A percentile compares a stretch with the other conserved stretches of the same genome.
Evolutionary conservation across 2,329 filamentous ascomycete genomes (phyloP).

Genomic region (Taxawa tesnikishii): DNA sequence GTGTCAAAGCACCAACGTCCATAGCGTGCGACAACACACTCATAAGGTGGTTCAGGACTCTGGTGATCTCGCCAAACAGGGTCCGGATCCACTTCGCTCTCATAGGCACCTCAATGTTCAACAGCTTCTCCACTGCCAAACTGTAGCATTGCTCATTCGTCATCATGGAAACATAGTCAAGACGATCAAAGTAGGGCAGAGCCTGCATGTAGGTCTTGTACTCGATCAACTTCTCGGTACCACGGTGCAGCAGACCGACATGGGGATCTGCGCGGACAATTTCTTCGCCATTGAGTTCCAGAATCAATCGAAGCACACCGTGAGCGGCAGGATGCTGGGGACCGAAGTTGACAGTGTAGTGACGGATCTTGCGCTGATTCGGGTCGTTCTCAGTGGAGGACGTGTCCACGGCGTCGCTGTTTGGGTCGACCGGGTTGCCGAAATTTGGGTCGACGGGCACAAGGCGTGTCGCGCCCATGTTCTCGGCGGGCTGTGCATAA

Average conservation of each 20-base stretch:
- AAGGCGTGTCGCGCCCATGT: conserved; percentile 46
- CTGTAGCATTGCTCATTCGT: conserved; percentile 98
- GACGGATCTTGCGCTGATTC: conserved; percentile 74
- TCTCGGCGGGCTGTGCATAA: conserved; percentile 44
- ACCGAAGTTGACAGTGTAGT: conserved; percentile 99
- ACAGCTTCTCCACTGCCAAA: conserved; percentile 90
- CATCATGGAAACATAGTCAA: conserved; percentile 99
- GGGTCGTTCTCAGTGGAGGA: conserved; percentile 30
- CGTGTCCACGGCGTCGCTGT: conserved; percentile 30
- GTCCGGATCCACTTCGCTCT: conserved; percentile 96
- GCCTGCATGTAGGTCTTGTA: conserved; percentile 99
- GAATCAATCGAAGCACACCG: conserved; percentile 92
- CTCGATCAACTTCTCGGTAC: conserved; percentile 99
- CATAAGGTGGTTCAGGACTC: conserved; percentile 95
- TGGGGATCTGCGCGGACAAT: conserved; percentile 94
- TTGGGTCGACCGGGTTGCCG: conserved; percentile 31
- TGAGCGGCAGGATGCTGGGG: conserved; percentile 97
- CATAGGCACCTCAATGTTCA: conserved; percentile 92
- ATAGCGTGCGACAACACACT: conserved; percentile 93
- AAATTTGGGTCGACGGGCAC: conserved; percentile 56
- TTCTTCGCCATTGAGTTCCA: conserved; percentile 95
- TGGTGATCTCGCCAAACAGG: conserved; percentile 87
- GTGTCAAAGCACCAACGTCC: conserved; percentile 96
- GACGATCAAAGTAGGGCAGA: conserved; percentile 93
- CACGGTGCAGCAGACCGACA: conserved; percentile 88